phyloP scores from a whole-genome alignment of 2,329 filamentous ascomycete species.

The Fusarium chlamydosporum region DNA sequence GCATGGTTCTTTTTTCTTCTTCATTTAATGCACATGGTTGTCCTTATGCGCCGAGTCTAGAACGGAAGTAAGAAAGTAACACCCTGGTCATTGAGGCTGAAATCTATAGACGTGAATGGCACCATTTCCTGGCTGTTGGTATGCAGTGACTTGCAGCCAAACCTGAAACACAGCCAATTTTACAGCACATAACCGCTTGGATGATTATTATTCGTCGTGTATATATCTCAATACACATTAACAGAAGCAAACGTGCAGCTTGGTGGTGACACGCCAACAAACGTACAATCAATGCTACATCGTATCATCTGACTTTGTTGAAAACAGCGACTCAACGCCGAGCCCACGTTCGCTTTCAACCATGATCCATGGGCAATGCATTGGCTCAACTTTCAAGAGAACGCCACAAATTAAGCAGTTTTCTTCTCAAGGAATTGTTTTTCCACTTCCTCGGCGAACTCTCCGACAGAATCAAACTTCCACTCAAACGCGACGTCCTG shows the following conservation, averaged over 20 bases:
- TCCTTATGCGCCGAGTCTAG: slow-evolving; percentile 1
- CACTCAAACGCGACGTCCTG: slow-evolving; percentile 20
- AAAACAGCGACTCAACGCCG: neutral
- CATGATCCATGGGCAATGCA: neutral
- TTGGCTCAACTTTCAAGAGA: neutral
- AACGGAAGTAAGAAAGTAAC: neutral
- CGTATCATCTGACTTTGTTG: neutral
- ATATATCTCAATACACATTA: neutral
- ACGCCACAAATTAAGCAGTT: neutral
- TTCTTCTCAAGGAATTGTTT: slow-evolving; percentile 19
- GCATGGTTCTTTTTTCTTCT: neutral
- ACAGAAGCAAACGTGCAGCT: neutral
- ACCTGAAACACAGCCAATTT: slow-evolving; percentile 18
- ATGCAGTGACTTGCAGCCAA: neutral
- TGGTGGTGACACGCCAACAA: neutral
- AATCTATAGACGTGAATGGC: neutral
- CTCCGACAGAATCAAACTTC: slow-evolving; percentile 23
- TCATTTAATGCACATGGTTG: neutral
- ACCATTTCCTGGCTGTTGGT: neutral
- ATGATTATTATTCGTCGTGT: neutral
- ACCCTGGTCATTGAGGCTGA: neutral
- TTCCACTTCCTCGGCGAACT: slow-evolving; percentile 29
- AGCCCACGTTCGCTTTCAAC: neutral
- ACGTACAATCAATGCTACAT: neutral
- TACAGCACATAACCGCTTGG: neutral